These are phyloP conservation scores for Tuber indicum DNA, from an alignment of 495 filamentous ascomycete genomes.

Conservation along the genomic window DNA sequence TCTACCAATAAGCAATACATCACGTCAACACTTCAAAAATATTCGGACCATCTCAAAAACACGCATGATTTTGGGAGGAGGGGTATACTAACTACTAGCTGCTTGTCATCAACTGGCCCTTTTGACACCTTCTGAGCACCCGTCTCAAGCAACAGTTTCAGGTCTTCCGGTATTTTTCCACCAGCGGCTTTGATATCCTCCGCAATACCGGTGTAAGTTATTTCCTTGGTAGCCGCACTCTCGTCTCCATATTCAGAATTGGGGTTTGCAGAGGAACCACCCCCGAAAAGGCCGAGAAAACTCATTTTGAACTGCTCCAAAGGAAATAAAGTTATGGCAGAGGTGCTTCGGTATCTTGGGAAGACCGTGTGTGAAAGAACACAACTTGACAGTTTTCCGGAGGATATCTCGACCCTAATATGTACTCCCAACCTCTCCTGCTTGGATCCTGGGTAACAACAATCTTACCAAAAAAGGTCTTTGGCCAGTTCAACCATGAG, in stretches of 20 bases:
- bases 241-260: neutral
- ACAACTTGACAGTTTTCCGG: neutral
- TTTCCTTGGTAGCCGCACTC: neutral
- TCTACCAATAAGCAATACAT: conserved; percentile 10
- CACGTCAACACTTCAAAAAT: neutral
- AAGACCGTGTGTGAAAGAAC: neutral
- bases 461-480: neutral
- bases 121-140: conserved; percentile 12
- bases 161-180: neutral
- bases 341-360: neutral
- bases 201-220: neutral
- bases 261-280: neutral
- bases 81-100: conserved; percentile 18
- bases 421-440: neutral
- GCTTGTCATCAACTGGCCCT: conserved; percentile 18
- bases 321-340: neutral
- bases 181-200: neutral
- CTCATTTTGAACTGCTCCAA: conserved; percentile 1
- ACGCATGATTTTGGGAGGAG: neutral
- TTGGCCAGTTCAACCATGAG: neutral
- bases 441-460: neutral
- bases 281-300: neutral
- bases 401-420: neutral
- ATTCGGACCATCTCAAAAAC: neutral
- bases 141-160: conserved; percentile 12